A percentile compares a stretch with the other conserved stretches of the same genome.
phyloP scores from a whole-genome alignment of 768 basidiomycete species.

The Austroboletus eburneus region DNA sequence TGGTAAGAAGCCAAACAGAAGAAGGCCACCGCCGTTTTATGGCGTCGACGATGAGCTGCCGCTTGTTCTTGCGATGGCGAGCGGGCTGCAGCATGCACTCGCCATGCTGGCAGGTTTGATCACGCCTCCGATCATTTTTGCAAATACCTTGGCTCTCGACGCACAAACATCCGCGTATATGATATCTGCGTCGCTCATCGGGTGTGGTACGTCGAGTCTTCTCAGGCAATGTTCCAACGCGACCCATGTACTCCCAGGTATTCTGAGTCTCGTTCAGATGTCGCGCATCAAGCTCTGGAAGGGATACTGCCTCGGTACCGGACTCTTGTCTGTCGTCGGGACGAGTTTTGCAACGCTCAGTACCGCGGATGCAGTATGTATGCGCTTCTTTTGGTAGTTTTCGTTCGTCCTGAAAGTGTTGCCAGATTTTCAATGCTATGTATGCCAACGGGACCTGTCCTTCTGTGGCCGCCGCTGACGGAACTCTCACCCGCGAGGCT shows the following conservation, averaged over 20 bases:
- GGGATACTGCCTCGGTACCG: constrained; percentile 73
- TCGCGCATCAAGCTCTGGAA: no score
- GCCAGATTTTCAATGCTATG: constrained; percentile 68
- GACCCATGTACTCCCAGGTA: constrained; percentile 40
- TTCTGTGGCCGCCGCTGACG: constrained; percentile 50
- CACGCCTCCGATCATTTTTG: constrained; percentile 80
- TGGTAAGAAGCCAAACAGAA: constrained; percentile 27
- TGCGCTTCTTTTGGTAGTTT: neutral
- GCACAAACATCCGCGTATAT: constrained; percentile 62
- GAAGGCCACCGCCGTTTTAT: constrained; percentile 65
- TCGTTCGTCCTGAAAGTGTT: neutral
- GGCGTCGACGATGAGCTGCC: constrained; percentile 70
- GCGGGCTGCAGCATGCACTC: no score
- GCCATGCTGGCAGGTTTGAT: constrained; percentile 83
- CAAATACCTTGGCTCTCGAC: constrained; percentile 58
- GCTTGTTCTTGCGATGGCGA: constrained; percentile 67
- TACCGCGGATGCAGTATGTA: constrained; percentile 60
- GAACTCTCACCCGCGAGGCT: constrained; percentile 50
- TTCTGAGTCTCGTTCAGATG: constrained; percentile 76
- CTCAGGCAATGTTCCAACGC: no score
- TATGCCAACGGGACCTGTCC: constrained; percentile 79
- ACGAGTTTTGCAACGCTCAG: constrained; percentile 77
- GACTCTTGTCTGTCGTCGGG: constrained; percentile 78
- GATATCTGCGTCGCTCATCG: constrained; percentile 77
- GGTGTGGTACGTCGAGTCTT: constrained; percentile 46